phyloP scores from a whole-genome alignment of 2,329 filamentous ascomycete genomes.

The Hypoxylon sp. region DNA sequence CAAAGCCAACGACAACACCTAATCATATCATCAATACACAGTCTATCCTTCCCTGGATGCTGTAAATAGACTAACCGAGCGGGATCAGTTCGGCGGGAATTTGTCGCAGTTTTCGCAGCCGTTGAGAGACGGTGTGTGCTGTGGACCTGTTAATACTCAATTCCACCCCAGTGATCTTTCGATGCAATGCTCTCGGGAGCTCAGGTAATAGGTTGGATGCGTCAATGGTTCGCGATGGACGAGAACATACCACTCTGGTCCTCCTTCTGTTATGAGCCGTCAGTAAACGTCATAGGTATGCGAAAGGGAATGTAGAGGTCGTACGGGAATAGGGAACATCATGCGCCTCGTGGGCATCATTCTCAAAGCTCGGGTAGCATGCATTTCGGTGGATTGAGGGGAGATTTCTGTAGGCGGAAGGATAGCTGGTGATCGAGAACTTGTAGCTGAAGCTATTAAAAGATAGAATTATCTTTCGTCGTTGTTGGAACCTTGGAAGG shows the following conservation, averaged over 20 bases:
- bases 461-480: slow-evolving; percentile 32
- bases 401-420: slow-evolving; percentile 41
- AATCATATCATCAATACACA: slow-evolving; percentile 47
- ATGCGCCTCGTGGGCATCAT: slow-evolving; percentile 77
- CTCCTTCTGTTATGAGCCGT: slow-evolving; percentile 68
- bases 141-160: slow-evolving; percentile 44
- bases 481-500: slow-evolving; percentile 29
- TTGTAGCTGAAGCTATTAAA: slow-evolving; percentile 12
- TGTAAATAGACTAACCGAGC: slow-evolving; percentile 77
- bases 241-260: slow-evolving; percentile 75
- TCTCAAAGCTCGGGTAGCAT: slow-evolving; percentile 74
- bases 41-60: slow-evolving; percentile 47
- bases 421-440: slow-evolving; percentile 9
- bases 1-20: slow-evolving; percentile 91
- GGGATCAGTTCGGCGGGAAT: slow-evolving; percentile 95
- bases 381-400: slow-evolving; percentile 66
- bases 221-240: slow-evolving; percentile 46
- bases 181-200: slow-evolving; percentile 12
- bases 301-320: slow-evolving; percentile 54
- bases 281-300: slow-evolving; percentile 56
- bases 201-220: slow-evolving; percentile 20
- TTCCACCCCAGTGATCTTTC: slow-evolving; percentile 9
- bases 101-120: slow-evolving; percentile 88
- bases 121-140: slow-evolving; percentile 98
- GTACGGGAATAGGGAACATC: slow-evolving; percentile 81